Percentiles rank a stretch among this genome's conserved stretches.
phyloP scores from a whole-genome alignment of 2,329 filamentous ascomycete genomes.

The Herpotrichia juniperi region DNA sequence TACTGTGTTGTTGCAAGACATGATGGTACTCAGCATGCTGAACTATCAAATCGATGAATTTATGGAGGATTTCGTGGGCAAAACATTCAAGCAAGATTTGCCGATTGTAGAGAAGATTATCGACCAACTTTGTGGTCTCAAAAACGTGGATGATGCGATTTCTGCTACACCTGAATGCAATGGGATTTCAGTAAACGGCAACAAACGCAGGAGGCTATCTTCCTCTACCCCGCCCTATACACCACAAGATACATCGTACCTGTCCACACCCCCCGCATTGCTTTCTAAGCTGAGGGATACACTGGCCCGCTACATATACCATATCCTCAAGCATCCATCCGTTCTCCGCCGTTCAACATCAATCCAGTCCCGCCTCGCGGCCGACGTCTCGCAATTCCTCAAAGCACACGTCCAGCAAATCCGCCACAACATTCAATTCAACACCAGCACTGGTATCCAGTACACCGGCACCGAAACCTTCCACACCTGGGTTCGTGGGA shows the following conservation, averaged over 20 bases:
- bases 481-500: slow-evolving; percentile 21
- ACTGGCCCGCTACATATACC: slow-evolving; percentile 8
- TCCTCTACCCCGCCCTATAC: too few relatives aligned
- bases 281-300: too few relatives aligned
- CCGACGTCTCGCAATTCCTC: slow-evolving; percentile 17
- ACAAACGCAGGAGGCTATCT: not conserved
- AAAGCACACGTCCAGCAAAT: slow-evolving; percentile 17
- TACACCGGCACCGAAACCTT: not conserved
- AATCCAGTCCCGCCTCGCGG: slow-evolving; percentile 5
- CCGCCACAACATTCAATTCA: not conserved
- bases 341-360: slow-evolving; percentile 3
- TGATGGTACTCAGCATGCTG: slow-evolving; percentile 31
- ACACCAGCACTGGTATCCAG: not conserved
- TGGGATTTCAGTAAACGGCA: too few relatives aligned
- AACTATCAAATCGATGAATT: slow-evolving; percentile 32
- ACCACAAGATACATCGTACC: not conserved
- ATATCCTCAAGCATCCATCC: slow-evolving; percentile 11
- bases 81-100: not conserved
- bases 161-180: too few relatives aligned
- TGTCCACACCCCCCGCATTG: too few relatives aligned
- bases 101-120: not conserved
- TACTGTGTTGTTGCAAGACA: slow-evolving; percentile 21
- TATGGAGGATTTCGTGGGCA: slow-evolving; percentile 20
- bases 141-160: not conserved
- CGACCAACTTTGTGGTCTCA: not conserved